Conservation (phyloP, 176 grass and related monocot genomes). For the Chrysopogon serrulatus region DNA sequence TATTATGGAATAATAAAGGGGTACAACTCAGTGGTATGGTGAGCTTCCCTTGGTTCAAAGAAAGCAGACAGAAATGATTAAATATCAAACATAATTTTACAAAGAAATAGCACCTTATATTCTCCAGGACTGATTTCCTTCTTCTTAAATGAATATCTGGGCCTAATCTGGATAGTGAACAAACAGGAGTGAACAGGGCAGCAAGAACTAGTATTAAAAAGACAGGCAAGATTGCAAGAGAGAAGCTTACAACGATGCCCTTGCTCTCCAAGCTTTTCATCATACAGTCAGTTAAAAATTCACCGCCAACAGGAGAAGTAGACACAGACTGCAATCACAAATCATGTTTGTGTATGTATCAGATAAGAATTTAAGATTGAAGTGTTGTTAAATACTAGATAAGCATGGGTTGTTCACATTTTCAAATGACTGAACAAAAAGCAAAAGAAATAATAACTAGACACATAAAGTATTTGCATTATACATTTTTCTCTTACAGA, state of each 20-base stretch:
- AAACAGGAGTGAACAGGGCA: slow-evolving; percentile 28
- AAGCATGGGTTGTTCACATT: neutral
- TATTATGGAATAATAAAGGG: neutral
- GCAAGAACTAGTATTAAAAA: neutral
- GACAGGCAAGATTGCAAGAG: slow-evolving; percentile 12
- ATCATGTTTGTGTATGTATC: no score
- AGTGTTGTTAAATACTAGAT: neutral
- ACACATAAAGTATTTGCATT: neutral
- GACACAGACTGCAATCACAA: slow-evolving; percentile 63
- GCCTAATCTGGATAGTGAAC: slow-evolving; percentile 67
- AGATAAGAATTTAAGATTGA: no score
- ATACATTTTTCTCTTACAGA: neutral
- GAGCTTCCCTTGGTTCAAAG: neutral
- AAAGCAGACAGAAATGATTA: neutral
- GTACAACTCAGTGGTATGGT: neutral
- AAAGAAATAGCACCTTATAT: slow-evolving; percentile 59
- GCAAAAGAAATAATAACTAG: neutral
- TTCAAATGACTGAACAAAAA: neutral
- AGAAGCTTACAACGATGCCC: slow-evolving; percentile 64
- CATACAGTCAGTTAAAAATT: slow-evolving; percentile 98
- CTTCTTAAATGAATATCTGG: slow-evolving; percentile 97
- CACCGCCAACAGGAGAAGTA: slow-evolving; percentile 88
- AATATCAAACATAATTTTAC: slow-evolving; percentile 9
- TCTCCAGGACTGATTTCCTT: slow-evolving; percentile 82
- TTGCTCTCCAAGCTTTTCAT: slow-evolving; percentile 99